Conservation (phyloP, 1,284 basidiomycete genomes). For the Mycosarcoma mackinlayi region DNA sequence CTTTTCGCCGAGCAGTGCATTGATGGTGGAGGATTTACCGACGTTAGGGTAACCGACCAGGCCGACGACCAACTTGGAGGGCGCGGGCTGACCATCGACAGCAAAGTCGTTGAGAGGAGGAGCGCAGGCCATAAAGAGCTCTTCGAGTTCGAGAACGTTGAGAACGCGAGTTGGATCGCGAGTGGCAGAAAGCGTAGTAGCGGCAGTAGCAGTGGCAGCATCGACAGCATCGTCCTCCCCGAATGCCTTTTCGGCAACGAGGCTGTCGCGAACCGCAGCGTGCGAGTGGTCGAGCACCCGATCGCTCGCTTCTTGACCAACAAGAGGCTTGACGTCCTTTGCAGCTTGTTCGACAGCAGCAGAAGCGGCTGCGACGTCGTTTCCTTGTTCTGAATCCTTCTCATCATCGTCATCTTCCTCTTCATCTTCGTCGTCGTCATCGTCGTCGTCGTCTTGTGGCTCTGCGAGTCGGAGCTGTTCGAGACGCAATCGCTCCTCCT, state of each 20-base stretch:
- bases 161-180: slow-evolving; percentile 83
- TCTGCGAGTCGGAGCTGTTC: slow-evolving; percentile 64
- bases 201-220: slow-evolving; percentile 67
- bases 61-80: slow-evolving; percentile 74
- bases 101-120: slow-evolving; percentile 77
- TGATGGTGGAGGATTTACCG: slow-evolving; percentile 68
- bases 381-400: slow-evolving; percentile 56
- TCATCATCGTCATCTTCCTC: slow-evolving; percentile 54
- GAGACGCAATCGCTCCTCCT: slow-evolving; percentile 71
- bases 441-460: slow-evolving; percentile 55
- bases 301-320: slow-evolving; percentile 48
- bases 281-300: slow-evolving; percentile 30
- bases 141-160: slow-evolving; percentile 88
- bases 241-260: slow-evolving; percentile 36
- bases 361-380: slow-evolving; percentile 44
- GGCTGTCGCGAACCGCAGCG: slow-evolving; percentile 25
- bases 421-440: slow-evolving; percentile 45
- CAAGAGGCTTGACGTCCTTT: slow-evolving; percentile 44
- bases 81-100: slow-evolving; percentile 42
- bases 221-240: slow-evolving; percentile 40
- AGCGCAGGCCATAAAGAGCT: slow-evolving; percentile 80
- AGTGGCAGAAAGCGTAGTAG: slow-evolving; percentile 32
- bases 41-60: slow-evolving; percentile 76
- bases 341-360: slow-evolving; percentile 39
- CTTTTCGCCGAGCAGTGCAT: slow-evolving; percentile 66